These are phyloP conservation scores for Paragyromitra xinjiangensis DNA, from an alignment of 495 filamentous ascomycete species.

Conservation along the genomic window DNA sequence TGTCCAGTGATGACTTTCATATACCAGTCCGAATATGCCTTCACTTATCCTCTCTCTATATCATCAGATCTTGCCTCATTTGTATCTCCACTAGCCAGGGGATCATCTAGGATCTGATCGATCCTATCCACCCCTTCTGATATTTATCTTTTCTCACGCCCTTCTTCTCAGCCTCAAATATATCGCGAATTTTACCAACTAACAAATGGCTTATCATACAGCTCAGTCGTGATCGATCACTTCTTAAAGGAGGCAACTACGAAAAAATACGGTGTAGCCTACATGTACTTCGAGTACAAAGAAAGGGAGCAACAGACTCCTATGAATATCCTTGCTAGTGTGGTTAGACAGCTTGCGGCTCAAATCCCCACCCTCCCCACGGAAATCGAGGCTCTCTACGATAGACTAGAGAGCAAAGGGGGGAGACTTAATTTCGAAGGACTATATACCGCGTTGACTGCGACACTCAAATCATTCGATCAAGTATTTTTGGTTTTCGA, in stretches of 20 bases:
- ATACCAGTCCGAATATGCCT: too few species aligned
- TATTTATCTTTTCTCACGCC: background rate
- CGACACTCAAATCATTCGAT: slow-evolving; percentile 16
- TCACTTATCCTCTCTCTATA: too few species aligned
- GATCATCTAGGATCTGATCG: too few species aligned
- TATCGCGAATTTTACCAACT: background rate
- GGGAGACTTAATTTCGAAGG: slow-evolving; percentile 11
- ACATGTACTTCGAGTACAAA: slow-evolving; percentile 46
- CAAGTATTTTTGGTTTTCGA: slow-evolving; percentile 33
- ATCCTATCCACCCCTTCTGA: too few species aligned
- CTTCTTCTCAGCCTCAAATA: background rate
- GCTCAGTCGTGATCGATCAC: slow-evolving; percentile 24
- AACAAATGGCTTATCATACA: background rate
- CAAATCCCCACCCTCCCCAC: background rate
- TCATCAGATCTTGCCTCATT: too few species aligned
- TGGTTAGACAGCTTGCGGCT: slow-evolving; percentile 31
- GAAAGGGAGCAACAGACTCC: slow-evolving; percentile 34
- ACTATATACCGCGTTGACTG: slow-evolving; percentile 4
- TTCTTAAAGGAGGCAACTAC: slow-evolving; percentile 12
- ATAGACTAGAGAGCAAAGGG: slow-evolving; percentile 1
- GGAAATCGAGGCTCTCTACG: slow-evolving; percentile 8
- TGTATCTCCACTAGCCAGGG: too few species aligned
- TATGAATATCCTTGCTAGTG: slow-evolving; percentile 15
- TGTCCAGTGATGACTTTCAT: too few species aligned
- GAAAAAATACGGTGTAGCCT: slow-evolving; percentile 25